Conservation (phyloP, 495 filamentous ascomycete species). For the Eremomyces bilateralis region DNA sequence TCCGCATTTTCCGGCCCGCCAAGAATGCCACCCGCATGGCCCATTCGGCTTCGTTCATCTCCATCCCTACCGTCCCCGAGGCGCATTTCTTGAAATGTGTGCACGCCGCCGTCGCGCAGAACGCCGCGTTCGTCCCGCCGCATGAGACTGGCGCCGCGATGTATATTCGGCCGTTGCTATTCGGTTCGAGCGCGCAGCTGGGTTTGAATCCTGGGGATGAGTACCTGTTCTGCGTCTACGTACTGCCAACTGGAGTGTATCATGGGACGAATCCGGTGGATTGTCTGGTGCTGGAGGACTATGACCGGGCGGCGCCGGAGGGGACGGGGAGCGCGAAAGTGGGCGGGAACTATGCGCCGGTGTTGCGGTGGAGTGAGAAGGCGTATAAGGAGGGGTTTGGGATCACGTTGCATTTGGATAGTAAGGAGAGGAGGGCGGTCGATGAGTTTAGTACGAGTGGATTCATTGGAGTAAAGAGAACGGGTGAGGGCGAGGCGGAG, state of each 20-base stretch:
- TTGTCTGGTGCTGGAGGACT: constrained; percentile 55
- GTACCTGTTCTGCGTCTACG: constrained; percentile 70
- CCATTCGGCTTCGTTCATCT: constrained; percentile 53
- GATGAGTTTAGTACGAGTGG: constrained; percentile 84
- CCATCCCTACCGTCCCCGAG: constrained; percentile 53
- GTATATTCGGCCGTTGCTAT: constrained; percentile 77
- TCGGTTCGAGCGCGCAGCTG: constrained; percentile 60
- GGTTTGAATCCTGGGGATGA: constrained; percentile 68
- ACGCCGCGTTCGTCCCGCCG: constrained; percentile 75
- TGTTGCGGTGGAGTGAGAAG: constrained; percentile 56
- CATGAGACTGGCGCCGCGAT: constrained; percentile 64
- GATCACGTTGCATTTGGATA: constrained; percentile 77
- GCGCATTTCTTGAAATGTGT: constrained; percentile 50
- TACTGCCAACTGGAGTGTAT: constrained; percentile 72
- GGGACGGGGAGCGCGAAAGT: constrained; percentile 56
- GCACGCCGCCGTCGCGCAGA: constrained; percentile 58
- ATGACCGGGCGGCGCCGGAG: constrained; percentile 53
- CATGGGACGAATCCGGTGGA: constrained; percentile 67
- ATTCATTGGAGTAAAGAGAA: constrained; percentile 52
- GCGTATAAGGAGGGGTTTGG: constrained; percentile 52
- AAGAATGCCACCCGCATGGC: constrained; percentile 66
- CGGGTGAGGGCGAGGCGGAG: constrained; percentile 17
- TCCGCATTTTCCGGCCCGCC: constrained; percentile 63
- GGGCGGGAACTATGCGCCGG: constrained; percentile 67
- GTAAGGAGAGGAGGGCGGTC: constrained; percentile 50